These are phyloP conservation scores for Monosporascus sp. DNA, from an alignment of 2,329 filamentous ascomycete genomes.

Conservation along the genomic window DNA sequence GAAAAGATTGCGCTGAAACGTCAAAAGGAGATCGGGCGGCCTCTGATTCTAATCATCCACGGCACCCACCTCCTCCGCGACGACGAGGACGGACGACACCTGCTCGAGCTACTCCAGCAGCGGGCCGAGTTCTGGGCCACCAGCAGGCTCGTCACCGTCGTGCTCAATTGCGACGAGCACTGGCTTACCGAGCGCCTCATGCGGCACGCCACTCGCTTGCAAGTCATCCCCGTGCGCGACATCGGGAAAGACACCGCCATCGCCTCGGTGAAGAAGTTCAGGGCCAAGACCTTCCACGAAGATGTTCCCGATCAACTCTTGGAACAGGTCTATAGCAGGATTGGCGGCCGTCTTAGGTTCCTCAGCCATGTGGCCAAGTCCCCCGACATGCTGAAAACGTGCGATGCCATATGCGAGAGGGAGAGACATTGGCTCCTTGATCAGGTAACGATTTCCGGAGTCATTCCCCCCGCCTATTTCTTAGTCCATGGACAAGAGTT, in stretches of 20 bases:
- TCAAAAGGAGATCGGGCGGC: constrained; percentile 55
- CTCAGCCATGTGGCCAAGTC: constrained; percentile 49
- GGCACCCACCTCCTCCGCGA: constrained; percentile 85
- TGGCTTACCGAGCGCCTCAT: constrained; percentile 54
- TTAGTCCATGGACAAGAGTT: no score
- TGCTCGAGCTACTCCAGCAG: constrained; percentile 93
- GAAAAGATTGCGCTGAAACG: constrained; percentile 84
- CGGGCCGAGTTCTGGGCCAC: constrained; percentile 82
- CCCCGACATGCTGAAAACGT: constrained; percentile 45
- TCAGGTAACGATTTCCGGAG: constrained; percentile 20
- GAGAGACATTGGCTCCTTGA: constrained; percentile 77
- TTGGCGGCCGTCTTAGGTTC: constrained; percentile 50
- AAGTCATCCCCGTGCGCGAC: constrained; percentile 49
- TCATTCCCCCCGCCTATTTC: no score
- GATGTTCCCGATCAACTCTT: constrained; percentile 32
- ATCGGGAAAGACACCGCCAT: constrained; percentile 44
- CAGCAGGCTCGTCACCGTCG: constrained; percentile 58
- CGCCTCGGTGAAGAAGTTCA: constrained; percentile 43
- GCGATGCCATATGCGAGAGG: constrained; percentile 55
- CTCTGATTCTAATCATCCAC: constrained; percentile 86
- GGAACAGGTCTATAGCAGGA: constrained; percentile 47
- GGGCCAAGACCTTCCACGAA: constrained; percentile 42
- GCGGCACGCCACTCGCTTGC: constrained; percentile 50
- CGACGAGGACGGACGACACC: constrained; percentile 84
- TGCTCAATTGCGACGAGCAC: constrained; percentile 56